Conservation (phyloP, 768 basidiomycete genomes). For the Mycena galopus region DNA sequence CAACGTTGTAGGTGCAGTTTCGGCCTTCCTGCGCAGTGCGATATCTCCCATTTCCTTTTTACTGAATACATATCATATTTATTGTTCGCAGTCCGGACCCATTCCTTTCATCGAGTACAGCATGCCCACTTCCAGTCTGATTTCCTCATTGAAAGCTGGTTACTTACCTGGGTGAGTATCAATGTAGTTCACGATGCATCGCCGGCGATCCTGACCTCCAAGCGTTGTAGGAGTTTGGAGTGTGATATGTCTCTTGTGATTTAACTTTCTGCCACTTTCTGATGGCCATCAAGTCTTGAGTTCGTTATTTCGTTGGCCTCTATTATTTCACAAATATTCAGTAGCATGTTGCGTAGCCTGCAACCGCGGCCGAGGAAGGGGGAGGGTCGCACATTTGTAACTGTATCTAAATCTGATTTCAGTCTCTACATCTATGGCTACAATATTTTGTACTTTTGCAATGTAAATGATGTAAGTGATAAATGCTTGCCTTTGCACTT, state of each 20-base stretch:
- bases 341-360: not conserved
- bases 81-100: not conserved
- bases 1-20: constrained; percentile 3
- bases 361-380: too few relatives aligned
- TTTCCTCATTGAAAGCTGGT: not conserved
- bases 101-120: not conserved
- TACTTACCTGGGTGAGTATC: constrained; percentile 1
- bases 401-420: too few relatives aligned
- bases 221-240: not conserved
- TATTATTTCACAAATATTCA: not conserved
- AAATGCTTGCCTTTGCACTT: too few relatives aligned
- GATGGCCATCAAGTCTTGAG: not conserved
- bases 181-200: not conserved
- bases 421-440: too few relatives aligned
- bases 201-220: not conserved
- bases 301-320: not conserved
- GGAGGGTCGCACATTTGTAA: not conserved
- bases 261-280: not conserved
- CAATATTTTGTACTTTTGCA: too few relatives aligned
- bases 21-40: not conserved
- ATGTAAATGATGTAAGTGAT: too few relatives aligned
- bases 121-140: not conserved
- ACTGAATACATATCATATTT: not conserved
- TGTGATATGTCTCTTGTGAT: not conserved
- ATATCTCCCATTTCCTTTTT: not conserved